A percentile compares a stretch with the other conserved stretches of the same genome.
phyloP scores from a whole-genome alignment of 176 grass and related monocot genomes.

The Microstegium vimineum region DNA sequence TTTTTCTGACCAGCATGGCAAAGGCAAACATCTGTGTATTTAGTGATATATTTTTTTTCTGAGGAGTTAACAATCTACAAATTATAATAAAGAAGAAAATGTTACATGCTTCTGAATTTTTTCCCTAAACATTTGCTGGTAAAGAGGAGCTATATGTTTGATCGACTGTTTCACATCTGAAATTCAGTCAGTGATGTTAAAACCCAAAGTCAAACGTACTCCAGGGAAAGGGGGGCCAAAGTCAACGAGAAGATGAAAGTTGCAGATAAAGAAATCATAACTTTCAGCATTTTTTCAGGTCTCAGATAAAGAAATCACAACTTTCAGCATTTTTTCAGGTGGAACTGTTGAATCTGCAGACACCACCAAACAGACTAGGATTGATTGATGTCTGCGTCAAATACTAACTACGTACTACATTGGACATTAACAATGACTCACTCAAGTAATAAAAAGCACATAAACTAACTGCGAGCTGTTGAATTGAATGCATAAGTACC shows the following conservation, averaged over 20 bases:
- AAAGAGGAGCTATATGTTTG: neutral
- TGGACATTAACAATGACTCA: neutral
- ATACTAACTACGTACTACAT: no score
- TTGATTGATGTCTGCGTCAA: neutral
- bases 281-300: neutral
- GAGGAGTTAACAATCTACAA: neutral
- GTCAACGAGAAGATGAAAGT: neutral
- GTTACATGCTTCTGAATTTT: neutral
- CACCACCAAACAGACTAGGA: neutral
- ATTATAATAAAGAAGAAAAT: neutral
- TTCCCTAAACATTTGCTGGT: neutral
- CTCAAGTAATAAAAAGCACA: neutral
- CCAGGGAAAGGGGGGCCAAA: neutral
- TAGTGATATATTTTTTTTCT: neutral
- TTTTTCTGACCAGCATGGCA: neutral
- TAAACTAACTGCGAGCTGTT: neutral
- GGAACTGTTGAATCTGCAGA: neutral
- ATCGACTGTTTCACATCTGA: neutral
- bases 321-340: neutral
- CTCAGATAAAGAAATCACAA: no score
- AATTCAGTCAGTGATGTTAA: neutral
- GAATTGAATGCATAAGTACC: conserved; percentile 40
- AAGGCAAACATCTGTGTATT: neutral
- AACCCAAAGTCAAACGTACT: neutral
- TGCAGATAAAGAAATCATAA: neutral